These are phyloP conservation scores for Backusella tarrabulga DNA, from an alignment of 192 early-diverging fungal genomes.

Conservation along the genomic window DNA sequence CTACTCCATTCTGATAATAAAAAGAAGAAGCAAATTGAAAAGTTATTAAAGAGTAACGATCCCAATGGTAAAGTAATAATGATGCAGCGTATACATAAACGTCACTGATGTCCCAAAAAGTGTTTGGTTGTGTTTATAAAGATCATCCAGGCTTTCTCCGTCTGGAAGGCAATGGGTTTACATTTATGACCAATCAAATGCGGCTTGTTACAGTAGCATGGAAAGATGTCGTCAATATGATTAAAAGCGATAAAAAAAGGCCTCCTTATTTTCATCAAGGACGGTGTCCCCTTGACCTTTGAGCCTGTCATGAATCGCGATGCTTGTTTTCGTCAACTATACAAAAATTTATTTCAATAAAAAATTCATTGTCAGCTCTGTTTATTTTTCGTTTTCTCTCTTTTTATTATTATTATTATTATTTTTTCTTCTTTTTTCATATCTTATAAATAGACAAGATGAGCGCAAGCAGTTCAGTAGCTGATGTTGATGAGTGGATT, in stretches of 20 bases:
- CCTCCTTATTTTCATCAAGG: neutral
- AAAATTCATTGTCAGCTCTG: too few relatives aligned
- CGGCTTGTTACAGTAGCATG: neutral
- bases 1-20: neutral
- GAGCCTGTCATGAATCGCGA: neutral
- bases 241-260: neutral
- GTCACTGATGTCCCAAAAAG: neutral
- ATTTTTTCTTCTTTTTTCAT: neutral
- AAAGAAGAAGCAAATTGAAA: neutral
- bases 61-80: neutral
- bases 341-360: neutral
- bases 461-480: slow-evolving; percentile 59
- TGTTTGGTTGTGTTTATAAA: neutral
- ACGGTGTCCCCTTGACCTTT: neutral
- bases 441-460: slow-evolving; percentile 10
- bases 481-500: slow-evolving; percentile 93
- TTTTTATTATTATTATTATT: too few relatives aligned
- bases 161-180: neutral
- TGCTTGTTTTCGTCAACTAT: neutral
- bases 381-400: too few relatives aligned
- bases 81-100: neutral
- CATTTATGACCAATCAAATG: neutral
- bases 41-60: neutral
- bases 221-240: neutral
- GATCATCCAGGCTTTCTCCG: neutral